Percentiles rank a stretch among this genome's conserved stretches.
These are phyloP conservation scores for Pleurotus citrinopileatus DNA, from an alignment of 768 basidiomycete genomes.

Conservation along the genomic window DNA sequence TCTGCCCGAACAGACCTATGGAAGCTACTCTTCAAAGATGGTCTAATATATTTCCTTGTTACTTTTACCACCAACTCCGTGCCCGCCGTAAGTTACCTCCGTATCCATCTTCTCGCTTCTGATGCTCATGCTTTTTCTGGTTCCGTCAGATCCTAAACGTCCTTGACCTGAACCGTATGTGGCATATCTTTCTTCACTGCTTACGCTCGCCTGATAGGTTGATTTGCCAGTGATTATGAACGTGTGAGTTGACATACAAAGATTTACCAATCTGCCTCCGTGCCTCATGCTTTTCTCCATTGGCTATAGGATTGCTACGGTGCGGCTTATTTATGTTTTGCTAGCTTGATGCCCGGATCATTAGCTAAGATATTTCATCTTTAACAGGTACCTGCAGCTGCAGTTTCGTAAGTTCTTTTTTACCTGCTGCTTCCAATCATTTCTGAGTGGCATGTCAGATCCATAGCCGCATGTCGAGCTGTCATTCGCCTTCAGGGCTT, in stretches of 20 bases:
- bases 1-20: conserved; percentile 60
- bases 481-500: conserved; percentile 67
- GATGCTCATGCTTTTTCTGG: neutral
- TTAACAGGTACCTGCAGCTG: conserved; percentile 58
- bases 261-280: neutral
- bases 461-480: conserved; percentile 65
- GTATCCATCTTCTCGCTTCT: conserved; percentile 5
- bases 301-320: conserved; percentile 48
- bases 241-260: conserved; percentile 39
- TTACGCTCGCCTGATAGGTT: conserved; percentile 5
- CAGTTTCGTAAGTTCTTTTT: conserved; percentile 48
- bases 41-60: conserved; percentile 65
- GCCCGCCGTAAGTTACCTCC: conserved; percentile 52
- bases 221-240: conserved; percentile 52
- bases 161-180: conserved; percentile 57
- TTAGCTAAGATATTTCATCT: neutral
- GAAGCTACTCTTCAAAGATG: conserved; percentile 70
- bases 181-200: neutral
- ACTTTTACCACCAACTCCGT: conserved; percentile 65
- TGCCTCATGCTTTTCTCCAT: conserved; percentile 3
- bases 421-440: neutral
- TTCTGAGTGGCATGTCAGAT: conserved; percentile 25
- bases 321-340: conserved; percentile 21
- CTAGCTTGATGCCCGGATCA: neutral
- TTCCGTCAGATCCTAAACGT: conserved; percentile 48